These are phyloP conservation scores for Talaromyces atroroseus DNA, from an alignment of 2,329 filamentous ascomycete species.

Conservation along the genomic window DNA sequence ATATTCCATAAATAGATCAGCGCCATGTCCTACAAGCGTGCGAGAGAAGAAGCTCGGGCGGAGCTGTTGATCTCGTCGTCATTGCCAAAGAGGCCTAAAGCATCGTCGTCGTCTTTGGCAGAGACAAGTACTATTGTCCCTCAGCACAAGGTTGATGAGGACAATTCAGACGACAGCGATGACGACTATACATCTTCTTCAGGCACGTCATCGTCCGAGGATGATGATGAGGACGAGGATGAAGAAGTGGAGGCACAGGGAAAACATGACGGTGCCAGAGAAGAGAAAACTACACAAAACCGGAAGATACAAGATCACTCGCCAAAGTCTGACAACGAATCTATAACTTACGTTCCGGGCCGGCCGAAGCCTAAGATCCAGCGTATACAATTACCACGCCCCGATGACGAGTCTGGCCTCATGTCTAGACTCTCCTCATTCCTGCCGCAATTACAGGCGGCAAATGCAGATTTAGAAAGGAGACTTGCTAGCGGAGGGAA, in stretches of 20 bases:
- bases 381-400: constrained; percentile 6
- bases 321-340: constrained; percentile 3
- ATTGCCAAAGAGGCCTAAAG: background rate
- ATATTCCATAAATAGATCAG: background rate
- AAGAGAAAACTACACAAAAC: background rate
- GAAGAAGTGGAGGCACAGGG: constrained; percentile 21
- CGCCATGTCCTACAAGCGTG: constrained; percentile 4
- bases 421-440: constrained; percentile 36
- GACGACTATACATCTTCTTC: constrained; percentile 18
- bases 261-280: constrained; percentile 12
- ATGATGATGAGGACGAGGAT: constrained; percentile 23
- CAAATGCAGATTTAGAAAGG: constrained; percentile 38
- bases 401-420: constrained; percentile 24
- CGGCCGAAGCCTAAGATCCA: constrained; percentile 31
- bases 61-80: background rate
- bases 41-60: background rate
- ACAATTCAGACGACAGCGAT: background rate
- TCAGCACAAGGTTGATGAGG: background rate
- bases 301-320: background rate
- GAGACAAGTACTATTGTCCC: background rate
- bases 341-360: constrained; percentile 25
- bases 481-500: constrained; percentile 31
- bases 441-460: constrained; percentile 38
- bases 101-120: background rate
- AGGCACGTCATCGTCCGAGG: constrained; percentile 15